Conservation (phyloP, 176 grass and related monocot species). For the Zizania latifolia region DNA sequence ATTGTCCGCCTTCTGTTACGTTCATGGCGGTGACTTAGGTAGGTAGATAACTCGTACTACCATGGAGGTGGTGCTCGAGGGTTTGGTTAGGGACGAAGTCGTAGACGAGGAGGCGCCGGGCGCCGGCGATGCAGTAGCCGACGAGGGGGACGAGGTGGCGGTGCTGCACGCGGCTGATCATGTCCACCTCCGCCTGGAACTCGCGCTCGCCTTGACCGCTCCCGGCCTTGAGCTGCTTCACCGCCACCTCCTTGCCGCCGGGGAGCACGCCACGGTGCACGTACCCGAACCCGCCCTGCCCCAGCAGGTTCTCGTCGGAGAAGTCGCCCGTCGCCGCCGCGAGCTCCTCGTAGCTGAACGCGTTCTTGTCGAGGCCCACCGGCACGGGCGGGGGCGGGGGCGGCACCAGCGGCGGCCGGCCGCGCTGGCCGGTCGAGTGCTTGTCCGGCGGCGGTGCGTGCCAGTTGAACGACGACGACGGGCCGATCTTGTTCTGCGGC, state of each 20-base stretch:
- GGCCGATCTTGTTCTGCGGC: not conserved
- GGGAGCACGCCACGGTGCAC: conserved; percentile 41
- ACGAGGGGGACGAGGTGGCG: conserved; percentile 57
- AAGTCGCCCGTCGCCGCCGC: conserved; percentile 35
- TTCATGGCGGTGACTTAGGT: not conserved
- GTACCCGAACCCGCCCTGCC: conserved; percentile 65
- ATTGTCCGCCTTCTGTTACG: not conserved
- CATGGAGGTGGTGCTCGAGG: conserved; percentile 63
- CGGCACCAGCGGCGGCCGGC: not conserved
- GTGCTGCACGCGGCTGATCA: conserved; percentile 54
- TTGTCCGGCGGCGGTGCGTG: not conserved
- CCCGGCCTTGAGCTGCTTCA: conserved; percentile 51
- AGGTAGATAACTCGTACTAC: not conserved
- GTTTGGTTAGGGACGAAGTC: conserved; percentile 52
- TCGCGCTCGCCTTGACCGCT: conserved; percentile 54
- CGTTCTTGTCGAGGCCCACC: conserved; percentile 29
- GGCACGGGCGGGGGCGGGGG: conserved; percentile 33
- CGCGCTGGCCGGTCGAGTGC: not conserved
- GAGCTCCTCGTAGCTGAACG: conserved; percentile 52
- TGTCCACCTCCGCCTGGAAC: conserved; percentile 57
- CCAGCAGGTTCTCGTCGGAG: conserved; percentile 43
- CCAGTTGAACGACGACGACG: not conserved
- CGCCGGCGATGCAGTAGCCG: conserved; percentile 44
- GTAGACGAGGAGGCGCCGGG: conserved; percentile 43
- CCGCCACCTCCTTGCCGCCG: conserved; percentile 33